Conservation (phyloP, 2,329 filamentous ascomycete genomes). For the Fusarium succisae region DNA sequence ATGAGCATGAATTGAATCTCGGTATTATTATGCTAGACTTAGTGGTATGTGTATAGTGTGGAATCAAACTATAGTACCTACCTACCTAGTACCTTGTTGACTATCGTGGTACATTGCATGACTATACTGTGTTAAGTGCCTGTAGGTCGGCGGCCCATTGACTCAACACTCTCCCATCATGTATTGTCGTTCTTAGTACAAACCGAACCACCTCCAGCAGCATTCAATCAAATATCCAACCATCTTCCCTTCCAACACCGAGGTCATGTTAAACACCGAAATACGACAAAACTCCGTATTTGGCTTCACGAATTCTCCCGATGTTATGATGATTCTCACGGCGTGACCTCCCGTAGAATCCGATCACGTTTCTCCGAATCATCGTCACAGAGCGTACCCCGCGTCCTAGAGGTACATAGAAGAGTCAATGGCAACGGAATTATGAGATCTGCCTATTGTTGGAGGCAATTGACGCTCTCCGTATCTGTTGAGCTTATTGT, state of each 20-base stretch:
- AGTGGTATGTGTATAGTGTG: background rate
- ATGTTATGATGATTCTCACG: slow-evolving; percentile 7
- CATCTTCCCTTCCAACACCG: background rate
- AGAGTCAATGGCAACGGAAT: background rate
- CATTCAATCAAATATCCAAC: background rate
- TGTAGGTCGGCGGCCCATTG: background rate
- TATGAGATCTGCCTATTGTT: background rate
- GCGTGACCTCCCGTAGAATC: slow-evolving; percentile 20
- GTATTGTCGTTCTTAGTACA: background rate
- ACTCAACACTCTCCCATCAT: background rate
- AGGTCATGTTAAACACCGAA: slow-evolving; percentile 18
- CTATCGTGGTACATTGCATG: background rate
- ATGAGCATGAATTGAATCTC: background rate
- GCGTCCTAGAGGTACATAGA: background rate
- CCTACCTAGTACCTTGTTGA: background rate
- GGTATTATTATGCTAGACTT: background rate
- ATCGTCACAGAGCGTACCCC: background rate
- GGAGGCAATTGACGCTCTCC: too few relatives aligned
- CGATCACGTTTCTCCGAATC: slow-evolving; percentile 32
- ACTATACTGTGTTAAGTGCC: background rate
- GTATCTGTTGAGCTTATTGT: background rate
- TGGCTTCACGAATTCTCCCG: slow-evolving; percentile 23
- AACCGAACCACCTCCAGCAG: slow-evolving; percentile 15
- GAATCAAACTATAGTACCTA: background rate
- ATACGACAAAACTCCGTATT: slow-evolving; percentile 25